phyloP scores from a whole-genome alignment of 164 flowering plant species.

The Dillenia suffruticosa region DNA sequence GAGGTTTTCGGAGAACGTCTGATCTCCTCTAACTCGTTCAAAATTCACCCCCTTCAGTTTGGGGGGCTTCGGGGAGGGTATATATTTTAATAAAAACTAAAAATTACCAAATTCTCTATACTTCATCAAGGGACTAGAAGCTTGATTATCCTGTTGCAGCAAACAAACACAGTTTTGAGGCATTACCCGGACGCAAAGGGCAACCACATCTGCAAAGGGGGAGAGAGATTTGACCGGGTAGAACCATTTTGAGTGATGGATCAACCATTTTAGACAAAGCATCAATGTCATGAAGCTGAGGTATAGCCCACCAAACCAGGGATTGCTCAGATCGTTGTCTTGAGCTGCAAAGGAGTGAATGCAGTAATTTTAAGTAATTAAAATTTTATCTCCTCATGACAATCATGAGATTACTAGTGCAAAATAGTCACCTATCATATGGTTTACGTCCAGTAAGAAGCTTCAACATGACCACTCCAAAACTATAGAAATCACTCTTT shows the following conservation, averaged over 20 bases:
- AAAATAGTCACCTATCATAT: conserved; percentile 63
- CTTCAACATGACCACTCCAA: conserved; percentile 97
- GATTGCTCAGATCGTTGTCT: conserved; percentile 86
- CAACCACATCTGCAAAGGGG: conserved; percentile 94
- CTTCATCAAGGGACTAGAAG: too few species aligned
- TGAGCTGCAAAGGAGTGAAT: conserved; percentile 38
- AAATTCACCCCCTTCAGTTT: too few species aligned
- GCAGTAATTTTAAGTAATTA: too few species aligned
- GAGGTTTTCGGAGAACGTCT: too few species aligned
- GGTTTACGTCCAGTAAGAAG: conserved; percentile 94
- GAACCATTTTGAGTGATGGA: conserved; percentile 76
- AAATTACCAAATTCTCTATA: too few species aligned
- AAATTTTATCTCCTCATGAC: neutral
- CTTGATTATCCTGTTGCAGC: too few species aligned
- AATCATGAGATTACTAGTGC: neutral
- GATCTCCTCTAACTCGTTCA: too few species aligned
- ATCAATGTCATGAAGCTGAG: conserved; percentile 99
- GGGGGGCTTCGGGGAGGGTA: too few species aligned
- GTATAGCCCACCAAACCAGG: conserved; percentile 96
- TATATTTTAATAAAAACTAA: too few species aligned
- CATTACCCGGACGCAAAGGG: conserved; percentile 95
- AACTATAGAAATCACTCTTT: conserved; percentile 93
- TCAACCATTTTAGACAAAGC: conserved; percentile 95
- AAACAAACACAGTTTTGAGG: too few species aligned
- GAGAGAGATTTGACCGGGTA: conserved; percentile 97